Base-by-base conservation (phyloP, 192 early-diverging fungal genomes). In the Gigaspora rosea region DNA sequence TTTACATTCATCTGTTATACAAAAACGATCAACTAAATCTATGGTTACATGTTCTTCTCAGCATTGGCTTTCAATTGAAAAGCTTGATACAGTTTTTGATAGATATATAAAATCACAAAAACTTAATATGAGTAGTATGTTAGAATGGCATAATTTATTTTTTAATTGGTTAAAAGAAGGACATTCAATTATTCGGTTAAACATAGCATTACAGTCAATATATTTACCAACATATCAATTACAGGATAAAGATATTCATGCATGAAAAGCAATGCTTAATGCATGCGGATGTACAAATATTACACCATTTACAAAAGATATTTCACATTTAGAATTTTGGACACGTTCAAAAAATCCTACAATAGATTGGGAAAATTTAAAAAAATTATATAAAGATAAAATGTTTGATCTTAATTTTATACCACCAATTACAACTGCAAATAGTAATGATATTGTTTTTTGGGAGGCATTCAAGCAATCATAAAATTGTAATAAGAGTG, bases 221-320 rank as follows among this genome's bases (percentile, higher is more conserved):
- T n/a, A n/a, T n/a, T n/a, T n/a, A n/a, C n/a, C n/a, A n/a, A n/a
- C 15, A 35, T 65, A 65, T 65, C 63, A 65, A 65, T 1, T 65
- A 35, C 36, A 65, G 4, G 12, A 65, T 65, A 65, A 65, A 65
- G 33, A 65, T 16, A 18, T 65, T 35, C 36, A 33, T 65, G 63
- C 63, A 47, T 65, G 13, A 8, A 65, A 65, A 41, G 33, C 63
- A 36, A 65, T 65, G 16, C 7, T 65, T 65, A 65, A 36, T 35
- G 36, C 63, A 35, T 65, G 36, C 36, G 7, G 33, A 27, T 65
- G 36, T 65, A 65, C 63, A 5, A 65, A 65, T 65, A 27, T 65
- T 65, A 46, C 36, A 18, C 63, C 33, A 36, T 65, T 65, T 18
- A 27, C 32, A 65, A 46, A 65, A 32, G 33, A 64, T 3, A 64